Conservation (phyloP, 1,284 basidiomycete species). For the Stereum hirsutum region DNA sequence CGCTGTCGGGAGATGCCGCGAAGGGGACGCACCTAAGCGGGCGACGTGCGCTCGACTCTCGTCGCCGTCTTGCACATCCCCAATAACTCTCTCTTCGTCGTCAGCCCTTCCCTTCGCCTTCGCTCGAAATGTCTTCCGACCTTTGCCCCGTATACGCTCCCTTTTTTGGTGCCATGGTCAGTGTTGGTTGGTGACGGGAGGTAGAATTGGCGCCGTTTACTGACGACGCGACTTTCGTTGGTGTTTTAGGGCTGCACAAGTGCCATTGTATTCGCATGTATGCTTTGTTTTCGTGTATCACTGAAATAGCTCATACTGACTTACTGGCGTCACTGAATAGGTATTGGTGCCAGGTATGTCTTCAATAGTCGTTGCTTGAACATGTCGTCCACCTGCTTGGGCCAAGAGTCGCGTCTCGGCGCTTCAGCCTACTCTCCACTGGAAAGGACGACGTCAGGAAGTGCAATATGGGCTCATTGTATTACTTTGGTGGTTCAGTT, state of each 20-base stretch:
- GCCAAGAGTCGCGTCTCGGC: too few relatives aligned
- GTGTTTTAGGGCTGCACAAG: constrained; percentile 78
- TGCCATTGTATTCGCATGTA: constrained; percentile 96
- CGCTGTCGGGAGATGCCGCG: too few relatives aligned
- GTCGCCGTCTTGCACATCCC: too few relatives aligned
- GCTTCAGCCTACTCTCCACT: too few relatives aligned
- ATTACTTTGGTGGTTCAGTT: constrained; percentile 31
- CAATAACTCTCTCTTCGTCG: too few relatives aligned
- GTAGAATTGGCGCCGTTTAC: neutral
- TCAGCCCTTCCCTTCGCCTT: too few relatives aligned
- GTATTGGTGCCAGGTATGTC: constrained; percentile 65
- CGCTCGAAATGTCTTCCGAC: too few relatives aligned
- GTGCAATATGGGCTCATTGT: neutral
- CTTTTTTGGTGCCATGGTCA: constrained; percentile 94
- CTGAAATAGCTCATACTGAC: neutral
- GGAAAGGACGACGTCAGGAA: neutral
- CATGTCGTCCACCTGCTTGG: too few relatives aligned
- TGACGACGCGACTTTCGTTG: constrained; percentile 9
- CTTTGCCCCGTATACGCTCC: constrained; percentile 92
- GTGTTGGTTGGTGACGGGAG: constrained; percentile 19
- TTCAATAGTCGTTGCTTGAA: neutral
- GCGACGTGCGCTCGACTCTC: too few relatives aligned
- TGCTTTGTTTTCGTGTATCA: constrained; percentile 24
- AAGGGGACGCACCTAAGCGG: too few relatives aligned
- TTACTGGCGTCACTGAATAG: constrained; percentile 25